Evolutionary conservation across 2,329 filamentous ascomycete genomes (phyloP).

Genomic region (Neonectria magnoliae): DNA sequence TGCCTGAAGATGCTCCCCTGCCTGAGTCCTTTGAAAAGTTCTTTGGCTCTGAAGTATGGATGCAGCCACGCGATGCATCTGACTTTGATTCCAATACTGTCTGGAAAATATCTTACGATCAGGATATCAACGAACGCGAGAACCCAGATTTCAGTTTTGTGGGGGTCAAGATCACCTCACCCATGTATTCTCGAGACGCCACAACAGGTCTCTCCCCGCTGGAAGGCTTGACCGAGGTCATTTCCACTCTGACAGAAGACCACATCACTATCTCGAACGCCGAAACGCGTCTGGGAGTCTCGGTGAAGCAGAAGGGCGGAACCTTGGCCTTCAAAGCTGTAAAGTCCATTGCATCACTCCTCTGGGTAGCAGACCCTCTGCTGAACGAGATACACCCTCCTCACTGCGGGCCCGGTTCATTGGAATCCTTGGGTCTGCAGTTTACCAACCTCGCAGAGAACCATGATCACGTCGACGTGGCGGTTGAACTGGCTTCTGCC

Average conservation of each 20-base stretch:
- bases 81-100: neutral
- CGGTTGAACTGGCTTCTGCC: slow-evolving; percentile 10
- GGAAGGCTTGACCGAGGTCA: neutral
- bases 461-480: slow-evolving; percentile 9
- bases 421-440: slow-evolving; percentile 31
- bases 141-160: slow-evolving; percentile 26
- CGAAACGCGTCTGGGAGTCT: slow-evolving; percentile 22
- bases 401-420: slow-evolving; percentile 32
- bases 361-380: slow-evolving; percentile 31
- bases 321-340: slow-evolving; percentile 7
- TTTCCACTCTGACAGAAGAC: slow-evolving; percentile 12
- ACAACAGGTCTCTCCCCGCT: neutral
- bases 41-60: neutral
- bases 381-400: slow-evolving; percentile 25
- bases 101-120: slow-evolving; percentile 25
- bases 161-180: slow-evolving; percentile 28
- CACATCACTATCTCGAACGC: slow-evolving; percentile 24
- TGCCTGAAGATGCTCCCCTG: neutral
- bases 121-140: slow-evolving; percentile 19
- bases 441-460: slow-evolving; percentile 23
- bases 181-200: neutral
- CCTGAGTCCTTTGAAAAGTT: neutral
- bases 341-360: slow-evolving; percentile 21
- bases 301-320: neutral
- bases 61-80: neutral